Evolutionary conservation across 208 protist species (phyloP), one percentile per base, ranked within the genome.

Genomic region (Acanthamoeba healyi): DNA sequence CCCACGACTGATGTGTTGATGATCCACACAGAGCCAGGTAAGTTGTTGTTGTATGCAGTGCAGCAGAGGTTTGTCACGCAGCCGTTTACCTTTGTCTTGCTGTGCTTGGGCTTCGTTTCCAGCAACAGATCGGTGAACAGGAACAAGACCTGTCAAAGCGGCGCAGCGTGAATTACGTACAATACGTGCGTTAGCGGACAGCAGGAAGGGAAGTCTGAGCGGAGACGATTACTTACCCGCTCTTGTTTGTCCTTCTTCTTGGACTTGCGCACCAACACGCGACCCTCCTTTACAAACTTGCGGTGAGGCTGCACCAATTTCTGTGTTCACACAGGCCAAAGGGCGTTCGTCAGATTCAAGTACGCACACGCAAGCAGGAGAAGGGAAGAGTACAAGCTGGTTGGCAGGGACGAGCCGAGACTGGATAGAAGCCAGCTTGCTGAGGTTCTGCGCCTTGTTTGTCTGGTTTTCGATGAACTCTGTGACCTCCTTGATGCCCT

Each of bases 301-400:
- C 61, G 61, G 61, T 70, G 61, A 5, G 61, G 61, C 29, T 70
- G 61, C 61, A 70, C 61, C 26, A 70, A 34, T 70, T 70, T 70
- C 61, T 70, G 61, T 54, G 6, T 54, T 54, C 49, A n/a, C n/a
- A n/a, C n/a, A n/a, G n/a, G n/a, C n/a, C n/a, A n/a, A n/a, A n/a
- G n/a, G n/a, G n/a, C n/a, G n/a, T n/a, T n/a, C n/a, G n/a, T n/a
- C n/a, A 70, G n/a, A 26, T 34, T 29, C 6, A 70, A 70, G 9
- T 12, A 70, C 6, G n/a, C 22, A 70, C 6, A 70, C 6, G 6
- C 6, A 70, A 70, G 22, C n/a, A 70, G 19, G 26, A 70, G 22
- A 34, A 70, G n/a, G 61, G 22, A 70, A 26, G 22, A 70, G 61
- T 70, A 70, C 61, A 26, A 70, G 9, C 7, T 70, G 61, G 61